Evolutionary conservation across 805 yeast species (phyloP).

Genomic region (Candida arabinofermentans): DNA sequence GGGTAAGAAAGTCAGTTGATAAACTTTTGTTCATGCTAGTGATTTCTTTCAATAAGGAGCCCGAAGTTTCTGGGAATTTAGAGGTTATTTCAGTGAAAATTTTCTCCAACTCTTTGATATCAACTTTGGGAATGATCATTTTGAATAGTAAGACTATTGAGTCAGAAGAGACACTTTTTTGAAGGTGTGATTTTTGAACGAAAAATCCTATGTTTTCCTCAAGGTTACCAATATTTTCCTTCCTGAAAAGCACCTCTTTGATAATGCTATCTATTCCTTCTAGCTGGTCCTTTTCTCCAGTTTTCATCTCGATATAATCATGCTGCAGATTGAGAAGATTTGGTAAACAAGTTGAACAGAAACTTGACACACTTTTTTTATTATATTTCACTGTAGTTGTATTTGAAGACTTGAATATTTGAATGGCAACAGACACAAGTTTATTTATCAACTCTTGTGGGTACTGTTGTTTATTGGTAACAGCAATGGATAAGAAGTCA

Average conservation of each 20-base stretch:
- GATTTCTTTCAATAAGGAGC: conserved; percentile 43
- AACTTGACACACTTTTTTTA: conserved; percentile 24
- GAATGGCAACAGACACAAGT: conserved; percentile 6
- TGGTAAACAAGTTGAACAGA: conserved; percentile 24
- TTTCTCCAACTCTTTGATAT: conserved; percentile 42
- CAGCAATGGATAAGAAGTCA: conserved; percentile 6
- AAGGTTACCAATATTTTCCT: conserved; percentile 22
- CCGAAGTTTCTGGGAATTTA: conserved; percentile 37
- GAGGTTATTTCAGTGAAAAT: conserved; percentile 40
- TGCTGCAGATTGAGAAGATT: conserved; percentile 10
- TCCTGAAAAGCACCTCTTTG: conserved; percentile 26
- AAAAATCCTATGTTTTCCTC: conserved; percentile 30
- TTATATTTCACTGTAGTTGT: conserved; percentile 20
- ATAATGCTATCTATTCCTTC: conserved; percentile 17
- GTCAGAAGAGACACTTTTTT: conserved; percentile 10
- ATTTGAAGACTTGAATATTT: conserved; percentile 22
- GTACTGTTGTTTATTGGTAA: background rate
- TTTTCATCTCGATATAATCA: background rate
- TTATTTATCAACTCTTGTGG: background rate
- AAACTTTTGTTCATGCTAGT: conserved; percentile 48
- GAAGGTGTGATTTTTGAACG: conserved; percentile 20
- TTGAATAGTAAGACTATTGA: conserved; percentile 30
- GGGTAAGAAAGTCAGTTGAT: conserved; percentile 46
- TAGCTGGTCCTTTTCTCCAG: background rate
- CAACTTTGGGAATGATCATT: conserved; percentile 29